Evolutionary conservation across 2,329 filamentous ascomycete genomes (phyloP), one percentile per base, ranked within the genome.

Genomic region (Penicillium italicum): DNA sequence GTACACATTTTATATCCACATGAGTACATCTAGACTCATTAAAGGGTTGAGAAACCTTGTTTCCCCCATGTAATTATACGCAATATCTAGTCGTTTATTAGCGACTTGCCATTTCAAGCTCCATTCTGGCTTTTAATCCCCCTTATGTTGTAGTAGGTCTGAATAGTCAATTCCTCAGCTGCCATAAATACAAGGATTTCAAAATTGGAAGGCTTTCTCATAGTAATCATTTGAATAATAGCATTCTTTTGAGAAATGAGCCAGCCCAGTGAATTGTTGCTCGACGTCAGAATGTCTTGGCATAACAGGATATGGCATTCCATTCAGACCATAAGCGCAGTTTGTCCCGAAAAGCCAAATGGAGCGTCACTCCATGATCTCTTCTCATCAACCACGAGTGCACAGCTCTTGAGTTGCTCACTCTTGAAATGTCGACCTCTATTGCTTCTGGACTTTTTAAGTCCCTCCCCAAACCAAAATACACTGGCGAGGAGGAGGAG

Each of bases 401-500:
- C 55, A 55, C 37, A 56, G 55, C 55, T 51, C 56, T 56, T 50
- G 41, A 48, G 55, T 58, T 51, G 55, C 50, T 40, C 60, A 50
- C 49, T 61, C 47, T 56, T 50, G 67, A 54, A 61, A 90, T 90
- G 86, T 55, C 53, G 16, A 78, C 85, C 56, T 86, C 85, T 57
- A 80, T 89, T 69, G 82, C 82, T 63, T 81, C 85, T 56, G 89
- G 90, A 55, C 82, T 97, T 41, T 85, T 90, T 61, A 85, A 86
- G 70, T 86, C 89, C 55, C 81, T 97, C 41, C 93, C 93, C 4
- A 92, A 92, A 72, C 92, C 93, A 16, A 93, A 90, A 76, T 96
- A 97, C 71, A 90, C 87, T 5, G 91, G 90, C 64, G 90, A 96
- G 71, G 87, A 95, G 71, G 92, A 97, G 72, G 89, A 95, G 68